phyloP scores from a whole-genome alignment of 208 protist species.

The Leishmania tarentolae region DNA sequence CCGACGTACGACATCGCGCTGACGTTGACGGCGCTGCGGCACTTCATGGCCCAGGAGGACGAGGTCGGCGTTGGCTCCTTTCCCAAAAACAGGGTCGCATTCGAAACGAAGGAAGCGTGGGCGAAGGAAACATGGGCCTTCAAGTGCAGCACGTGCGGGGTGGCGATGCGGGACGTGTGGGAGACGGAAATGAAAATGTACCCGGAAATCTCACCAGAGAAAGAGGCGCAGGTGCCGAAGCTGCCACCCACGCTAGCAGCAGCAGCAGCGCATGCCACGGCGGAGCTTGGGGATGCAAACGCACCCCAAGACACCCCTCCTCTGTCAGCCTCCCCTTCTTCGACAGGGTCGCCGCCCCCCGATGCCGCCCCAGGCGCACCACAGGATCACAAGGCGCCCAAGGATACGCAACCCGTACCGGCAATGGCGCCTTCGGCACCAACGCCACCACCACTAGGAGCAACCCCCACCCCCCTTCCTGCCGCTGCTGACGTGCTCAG shows the following conservation, averaged over 20 bases:
- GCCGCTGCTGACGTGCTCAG: background rate
- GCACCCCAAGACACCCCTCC: background rate
- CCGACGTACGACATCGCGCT: constrained; percentile 76
- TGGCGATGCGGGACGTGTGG: constrained; percentile 37
- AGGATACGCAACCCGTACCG: background rate
- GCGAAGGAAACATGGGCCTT: constrained; percentile 59
- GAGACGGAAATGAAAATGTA: constrained; percentile 54
- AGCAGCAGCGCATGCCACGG: background rate
- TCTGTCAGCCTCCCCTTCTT: background rate
- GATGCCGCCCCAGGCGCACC: background rate
- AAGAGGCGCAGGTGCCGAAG: constrained; percentile 28
- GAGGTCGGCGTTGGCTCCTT: constrained; percentile 76
- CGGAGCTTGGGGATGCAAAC: background rate
- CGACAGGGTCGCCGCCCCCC: background rate
- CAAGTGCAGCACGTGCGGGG: constrained; percentile 44
- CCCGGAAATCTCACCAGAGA: constrained; percentile 38
- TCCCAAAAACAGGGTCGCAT: constrained; percentile 29
- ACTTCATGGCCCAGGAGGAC: constrained; percentile 89
- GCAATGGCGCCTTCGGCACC: background rate
- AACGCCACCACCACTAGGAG: background rate
- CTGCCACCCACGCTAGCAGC: background rate
- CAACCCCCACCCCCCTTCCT: background rate
- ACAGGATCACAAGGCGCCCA: background rate
- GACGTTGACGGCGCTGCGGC: constrained; percentile 67
- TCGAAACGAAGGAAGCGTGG: constrained; percentile 41